A percentile compares a stretch with the other conserved stretches of the same genome.
These are phyloP conservation scores for Gossypium australe DNA, from an alignment of 345 rosid species.

Conservation along the genomic window DNA sequence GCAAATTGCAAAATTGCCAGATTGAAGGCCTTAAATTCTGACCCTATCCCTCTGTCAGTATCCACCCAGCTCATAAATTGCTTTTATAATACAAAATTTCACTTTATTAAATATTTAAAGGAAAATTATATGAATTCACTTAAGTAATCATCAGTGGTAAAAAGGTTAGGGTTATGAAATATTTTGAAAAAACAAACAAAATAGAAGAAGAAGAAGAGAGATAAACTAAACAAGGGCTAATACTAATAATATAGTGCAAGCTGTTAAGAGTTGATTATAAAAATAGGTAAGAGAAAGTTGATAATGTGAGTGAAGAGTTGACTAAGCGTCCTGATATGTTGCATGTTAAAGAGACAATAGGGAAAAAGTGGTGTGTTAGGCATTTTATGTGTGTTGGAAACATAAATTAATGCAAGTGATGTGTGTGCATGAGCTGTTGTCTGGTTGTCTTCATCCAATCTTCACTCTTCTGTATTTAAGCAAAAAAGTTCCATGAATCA, in stretches of 20 bases:
- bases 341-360: neutral
- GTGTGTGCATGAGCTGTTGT: neutral
- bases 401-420: neutral
- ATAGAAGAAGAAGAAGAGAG: too few species aligned
- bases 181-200: too few species aligned
- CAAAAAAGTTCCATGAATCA: neutral
- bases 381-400: too few species aligned
- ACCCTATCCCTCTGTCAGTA: neutral
- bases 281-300: neutral
- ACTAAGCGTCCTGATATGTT: neutral
- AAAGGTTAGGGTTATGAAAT: too few species aligned
- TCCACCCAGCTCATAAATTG: neutral
- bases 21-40: neutral
- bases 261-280: neutral
- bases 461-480: neutral
- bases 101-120: neutral
- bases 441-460: neutral
- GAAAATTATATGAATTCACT: neutral
- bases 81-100: neutral
- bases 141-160: too few species aligned
- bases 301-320: slow-evolving; percentile 6
- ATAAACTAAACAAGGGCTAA: too few species aligned
- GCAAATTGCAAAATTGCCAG: neutral
- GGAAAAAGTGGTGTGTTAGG: neutral
- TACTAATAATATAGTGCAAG: neutral